Conservation (phyloP, 805 yeast species). For the Suhomyces faveliae region DNA sequence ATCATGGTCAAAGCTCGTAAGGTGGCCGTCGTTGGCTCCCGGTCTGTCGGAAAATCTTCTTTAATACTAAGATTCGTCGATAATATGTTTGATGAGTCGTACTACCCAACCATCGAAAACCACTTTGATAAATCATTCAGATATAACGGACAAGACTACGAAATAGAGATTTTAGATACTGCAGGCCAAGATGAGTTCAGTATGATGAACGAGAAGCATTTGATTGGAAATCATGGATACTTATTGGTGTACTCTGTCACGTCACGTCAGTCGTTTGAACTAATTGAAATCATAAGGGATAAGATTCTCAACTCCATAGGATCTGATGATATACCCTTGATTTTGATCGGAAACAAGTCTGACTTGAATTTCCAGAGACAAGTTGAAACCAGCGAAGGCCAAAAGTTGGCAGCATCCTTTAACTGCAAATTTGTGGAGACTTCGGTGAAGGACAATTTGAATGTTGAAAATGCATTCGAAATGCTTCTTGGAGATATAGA, state of each 20-base stretch:
- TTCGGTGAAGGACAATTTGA: conserved; percentile 46
- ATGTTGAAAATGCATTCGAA: conserved; percentile 63
- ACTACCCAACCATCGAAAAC: conserved; percentile 89
- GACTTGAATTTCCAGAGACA: conserved; percentile 65
- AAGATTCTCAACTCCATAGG: conserved; percentile 72
- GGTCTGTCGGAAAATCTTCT: conserved; percentile 87
- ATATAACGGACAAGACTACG: conserved; percentile 71
- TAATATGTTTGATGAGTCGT: conserved; percentile 82
- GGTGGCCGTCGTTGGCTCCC: conserved; percentile 82
- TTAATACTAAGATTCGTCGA: conserved; percentile 83
- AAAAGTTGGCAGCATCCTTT: conserved; percentile 41
- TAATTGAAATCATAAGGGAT: conserved; percentile 74
- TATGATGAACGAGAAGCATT: conserved; percentile 71
- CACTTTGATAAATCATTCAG: conserved; percentile 70
- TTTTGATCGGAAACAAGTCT: conserved; percentile 63
- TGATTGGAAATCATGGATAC: conserved; percentile 83
- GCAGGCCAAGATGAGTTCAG: conserved; percentile 93
- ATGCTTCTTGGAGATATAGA: conserved; percentile 59
- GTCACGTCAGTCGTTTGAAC: conserved; percentile 72
- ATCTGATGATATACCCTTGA: conserved; percentile 46
- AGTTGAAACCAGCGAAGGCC: conserved; percentile 45
- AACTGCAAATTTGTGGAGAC: conserved; percentile 49
- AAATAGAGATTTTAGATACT: conserved; percentile 83
- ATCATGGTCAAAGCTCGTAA: conserved; percentile 57
- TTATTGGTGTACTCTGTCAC: conserved; percentile 79